Percentiles rank a stretch among this genome's conserved stretches.
Conservation (phyloP, 163 green algal species). For the Scenedesmus sp. region DNA sequence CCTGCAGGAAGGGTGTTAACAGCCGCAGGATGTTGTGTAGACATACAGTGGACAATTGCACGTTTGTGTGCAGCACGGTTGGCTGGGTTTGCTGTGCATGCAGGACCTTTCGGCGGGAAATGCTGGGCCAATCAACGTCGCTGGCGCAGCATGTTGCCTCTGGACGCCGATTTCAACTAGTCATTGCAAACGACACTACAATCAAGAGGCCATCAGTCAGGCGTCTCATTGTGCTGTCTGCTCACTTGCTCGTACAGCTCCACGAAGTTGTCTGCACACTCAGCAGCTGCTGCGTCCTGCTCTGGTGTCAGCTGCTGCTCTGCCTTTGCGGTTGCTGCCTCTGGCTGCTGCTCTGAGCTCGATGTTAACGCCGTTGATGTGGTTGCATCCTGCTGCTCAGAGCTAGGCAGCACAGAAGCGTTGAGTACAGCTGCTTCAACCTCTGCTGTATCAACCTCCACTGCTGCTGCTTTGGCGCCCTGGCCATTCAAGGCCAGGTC, state of each 20-base stretch:
- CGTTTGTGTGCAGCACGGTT: background rate
- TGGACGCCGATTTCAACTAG: background rate
- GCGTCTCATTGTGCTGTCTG: background rate
- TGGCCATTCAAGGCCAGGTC: background rate
- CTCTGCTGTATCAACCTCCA: background rate
- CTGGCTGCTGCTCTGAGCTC: background rate
- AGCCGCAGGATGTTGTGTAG: background rate
- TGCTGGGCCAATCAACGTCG: too few relatives aligned
- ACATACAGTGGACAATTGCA: background rate
- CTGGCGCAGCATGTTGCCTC: background rate
- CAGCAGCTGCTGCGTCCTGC: conserved; percentile 36
- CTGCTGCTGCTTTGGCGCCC: conserved; percentile 9
- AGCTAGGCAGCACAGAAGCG: background rate
- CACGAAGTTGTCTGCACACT: conserved; percentile 15
- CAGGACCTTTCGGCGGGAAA: too few relatives aligned
- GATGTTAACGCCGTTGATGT: background rate
- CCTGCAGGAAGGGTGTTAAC: background rate
- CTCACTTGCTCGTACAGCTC: conserved; percentile 25
- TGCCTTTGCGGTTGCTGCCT: background rate
- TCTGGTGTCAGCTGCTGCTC: conserved; percentile 26
- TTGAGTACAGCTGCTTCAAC: background rate
- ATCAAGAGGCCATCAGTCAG: background rate
- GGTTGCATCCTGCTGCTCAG: background rate
- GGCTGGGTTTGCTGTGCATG: too few relatives aligned
- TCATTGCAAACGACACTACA: background rate